phyloP scores from a whole-genome alignment of 495 filamentous ascomycete genomes.

The Barbatosphaeria neglecta region DNA sequence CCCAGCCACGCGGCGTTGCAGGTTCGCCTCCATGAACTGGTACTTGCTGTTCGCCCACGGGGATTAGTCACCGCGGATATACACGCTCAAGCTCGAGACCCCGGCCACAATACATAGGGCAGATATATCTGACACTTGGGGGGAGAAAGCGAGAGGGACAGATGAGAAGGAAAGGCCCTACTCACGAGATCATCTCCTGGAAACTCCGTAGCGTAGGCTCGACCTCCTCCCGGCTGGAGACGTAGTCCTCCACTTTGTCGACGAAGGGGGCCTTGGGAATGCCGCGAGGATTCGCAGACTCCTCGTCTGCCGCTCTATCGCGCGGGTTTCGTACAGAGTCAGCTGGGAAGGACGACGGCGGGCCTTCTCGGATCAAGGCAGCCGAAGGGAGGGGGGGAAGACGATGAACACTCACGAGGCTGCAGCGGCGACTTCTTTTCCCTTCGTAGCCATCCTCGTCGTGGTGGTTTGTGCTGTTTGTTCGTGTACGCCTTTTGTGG shows the following conservation, averaged over 20 bases:
- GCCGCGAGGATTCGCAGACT: constrained; percentile 66
- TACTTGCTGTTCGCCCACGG: constrained; percentile 72
- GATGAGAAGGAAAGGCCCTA: constrained; percentile 2
- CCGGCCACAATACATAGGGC: too few relatives aligned
- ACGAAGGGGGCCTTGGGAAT: constrained; percentile 94
- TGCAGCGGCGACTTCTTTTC: constrained; percentile 16
- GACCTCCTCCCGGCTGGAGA: constrained; percentile 74
- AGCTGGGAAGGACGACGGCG: neutral
- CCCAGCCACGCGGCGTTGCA: constrained; percentile 66
- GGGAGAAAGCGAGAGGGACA: too few relatives aligned
- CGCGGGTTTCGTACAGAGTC: neutral
- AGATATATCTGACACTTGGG: too few relatives aligned
- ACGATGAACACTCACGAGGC: constrained; percentile 6
- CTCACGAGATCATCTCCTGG: constrained; percentile 96
- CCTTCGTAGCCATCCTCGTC: constrained; percentile 18
- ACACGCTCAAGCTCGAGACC: too few relatives aligned
- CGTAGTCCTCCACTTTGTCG: constrained; percentile 92
- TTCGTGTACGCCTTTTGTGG: too few relatives aligned
- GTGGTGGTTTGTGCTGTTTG: too few relatives aligned
- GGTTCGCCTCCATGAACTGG: constrained; percentile 98
- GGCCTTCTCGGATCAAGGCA: neutral
- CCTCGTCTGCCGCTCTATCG: constrained; percentile 30
- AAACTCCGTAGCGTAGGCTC: constrained; percentile 83
- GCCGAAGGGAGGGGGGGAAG: neutral
- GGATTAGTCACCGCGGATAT: too few relatives aligned